These are phyloP conservation scores for Monosporascus sp. DNA, from an alignment of 2,329 filamentous ascomycete species.

Conservation along the genomic window DNA sequence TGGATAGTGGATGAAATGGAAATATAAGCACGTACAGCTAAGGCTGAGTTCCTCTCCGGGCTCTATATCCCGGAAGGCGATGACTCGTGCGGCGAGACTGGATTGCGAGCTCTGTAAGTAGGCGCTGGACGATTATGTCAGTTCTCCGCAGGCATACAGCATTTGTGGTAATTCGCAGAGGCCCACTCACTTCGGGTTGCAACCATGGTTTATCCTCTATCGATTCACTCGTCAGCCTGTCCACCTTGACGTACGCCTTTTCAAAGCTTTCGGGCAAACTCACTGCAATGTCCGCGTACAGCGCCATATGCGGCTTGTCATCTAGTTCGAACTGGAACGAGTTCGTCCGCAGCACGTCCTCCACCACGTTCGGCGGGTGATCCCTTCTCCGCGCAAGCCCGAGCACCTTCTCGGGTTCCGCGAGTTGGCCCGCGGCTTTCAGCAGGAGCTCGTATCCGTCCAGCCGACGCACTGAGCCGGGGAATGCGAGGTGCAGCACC, in stretches of 20 bases:
- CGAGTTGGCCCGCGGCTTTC: slow-evolving; percentile 23
- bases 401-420: slow-evolving; percentile 21
- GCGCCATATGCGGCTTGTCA: slow-evolving; percentile 18
- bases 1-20: not conserved
- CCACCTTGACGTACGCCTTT: not conserved
- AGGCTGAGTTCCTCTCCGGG: slow-evolving; percentile 21
- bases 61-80: slow-evolving; percentile 18
- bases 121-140: slow-evolving; percentile 16
- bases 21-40: slow-evolving; percentile 14
- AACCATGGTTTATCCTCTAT: slow-evolving; percentile 29
- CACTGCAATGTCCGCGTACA: slow-evolving; percentile 20
- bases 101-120: slow-evolving; percentile 26
- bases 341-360: slow-evolving; percentile 32
- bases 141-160: not conserved
- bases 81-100: slow-evolving; percentile 18
- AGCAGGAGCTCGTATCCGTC: slow-evolving; percentile 27
- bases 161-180: not conserved
- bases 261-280: not conserved
- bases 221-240: slow-evolving; percentile 5
- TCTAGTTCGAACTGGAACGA: slow-evolving; percentile 25
- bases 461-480: slow-evolving; percentile 19
- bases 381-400: slow-evolving; percentile 22
- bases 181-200: slow-evolving; percentile 28
- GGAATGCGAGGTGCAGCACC: slow-evolving; percentile 26
- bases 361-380: slow-evolving; percentile 21